Conservation (phyloP, 1,284 basidiomycete species). For the Ustilago sp. region DNA sequence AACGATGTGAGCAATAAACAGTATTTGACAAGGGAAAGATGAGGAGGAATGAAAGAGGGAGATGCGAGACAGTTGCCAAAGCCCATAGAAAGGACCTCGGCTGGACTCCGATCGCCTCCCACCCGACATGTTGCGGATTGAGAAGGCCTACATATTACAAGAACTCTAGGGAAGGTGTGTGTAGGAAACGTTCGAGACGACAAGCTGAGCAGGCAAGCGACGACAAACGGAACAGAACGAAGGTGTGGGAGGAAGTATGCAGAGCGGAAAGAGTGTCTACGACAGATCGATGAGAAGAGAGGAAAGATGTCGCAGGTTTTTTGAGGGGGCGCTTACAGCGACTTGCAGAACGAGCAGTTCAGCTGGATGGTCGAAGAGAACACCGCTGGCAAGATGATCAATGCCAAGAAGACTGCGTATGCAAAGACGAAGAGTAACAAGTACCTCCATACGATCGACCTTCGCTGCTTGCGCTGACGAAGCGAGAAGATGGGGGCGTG, state of each 20-base stretch:
- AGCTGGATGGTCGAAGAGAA: constrained; percentile 55
- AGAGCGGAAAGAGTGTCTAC: constrained; percentile 8
- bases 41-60: not conserved
- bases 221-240: constrained; percentile 3
- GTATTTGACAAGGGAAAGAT: constrained; percentile 26
- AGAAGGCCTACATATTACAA: constrained; percentile 37
- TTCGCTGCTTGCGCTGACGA: constrained; percentile 67
- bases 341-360: constrained; percentile 58
- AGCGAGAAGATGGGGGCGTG: constrained; percentile 81
- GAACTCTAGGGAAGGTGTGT: constrained; percentile 30
- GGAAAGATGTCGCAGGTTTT: constrained; percentile 23
- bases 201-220: constrained; percentile 15
- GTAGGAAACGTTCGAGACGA: constrained; percentile 5
- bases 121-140: not conserved
- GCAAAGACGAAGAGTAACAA: constrained; percentile 82
- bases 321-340: constrained; percentile 33
- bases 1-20: constrained; percentile 12
- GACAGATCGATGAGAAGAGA: not conserved
- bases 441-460: constrained; percentile 75
- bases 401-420: constrained; percentile 80
- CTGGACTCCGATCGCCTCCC: constrained; percentile 15
- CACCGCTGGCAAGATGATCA: constrained; percentile 71
- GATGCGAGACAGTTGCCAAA: constrained; percentile 7
- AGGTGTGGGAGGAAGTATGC: constrained; percentile 14
- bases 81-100: constrained; percentile 4